Percentiles rank a stretch among this genome's conserved stretches.
Evolutionary conservation across 805 yeast genomes (phyloP).

Genomic region (Lachancea fermentati): DNA sequence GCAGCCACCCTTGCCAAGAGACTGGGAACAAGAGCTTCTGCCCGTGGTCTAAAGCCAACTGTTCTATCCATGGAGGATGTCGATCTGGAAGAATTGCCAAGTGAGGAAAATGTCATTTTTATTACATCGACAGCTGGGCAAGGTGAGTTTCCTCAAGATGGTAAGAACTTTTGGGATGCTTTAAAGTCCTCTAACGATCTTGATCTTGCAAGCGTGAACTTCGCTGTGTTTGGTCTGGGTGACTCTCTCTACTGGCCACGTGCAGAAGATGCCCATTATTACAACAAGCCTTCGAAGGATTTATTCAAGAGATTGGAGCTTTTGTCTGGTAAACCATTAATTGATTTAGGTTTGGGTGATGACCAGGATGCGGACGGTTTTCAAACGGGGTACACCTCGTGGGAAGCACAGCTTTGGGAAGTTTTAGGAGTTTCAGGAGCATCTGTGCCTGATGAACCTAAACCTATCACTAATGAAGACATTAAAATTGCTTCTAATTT

Average conservation of each 20-base stretch:
- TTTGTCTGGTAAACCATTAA: conserved; percentile 68
- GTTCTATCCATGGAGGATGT: conserved; percentile 61
- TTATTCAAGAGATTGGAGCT: conserved; percentile 56
- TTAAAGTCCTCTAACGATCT: conserved; percentile 56
- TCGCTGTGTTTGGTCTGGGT: conserved; percentile 87
- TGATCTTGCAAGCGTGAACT: conserved; percentile 57
- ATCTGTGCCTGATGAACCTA: conserved; percentile 83
- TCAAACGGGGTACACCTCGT: conserved; percentile 80
- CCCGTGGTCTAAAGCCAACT: conserved; percentile 55
- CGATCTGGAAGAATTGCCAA: conserved; percentile 66
- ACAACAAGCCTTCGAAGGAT: conserved; percentile 85
- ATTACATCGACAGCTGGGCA: conserved; percentile 92
- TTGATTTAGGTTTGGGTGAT: conserved; percentile 84
- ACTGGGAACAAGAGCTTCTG: conserved; percentile 70
- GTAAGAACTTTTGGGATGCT: conserved; percentile 68
- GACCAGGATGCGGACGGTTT: conserved; percentile 97
- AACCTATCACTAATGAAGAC: conserved; percentile 91
- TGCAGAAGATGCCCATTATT: conserved; percentile 88
- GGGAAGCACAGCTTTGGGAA: conserved; percentile 85
- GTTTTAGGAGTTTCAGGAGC: conserved; percentile 81
- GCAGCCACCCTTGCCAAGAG: conserved; percentile 80
- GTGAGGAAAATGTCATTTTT: conserved; percentile 56
- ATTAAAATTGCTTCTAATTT: conserved; percentile 83
- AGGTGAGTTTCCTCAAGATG: conserved; percentile 86
- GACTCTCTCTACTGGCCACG: conserved; percentile 97